A percentile compares a stretch with the other conserved stretches of the same genome.
These are phyloP conservation scores for Cephalotrichum gorgonifer DNA, from an alignment of 2,329 filamentous ascomycete species.

Conservation along the genomic window DNA sequence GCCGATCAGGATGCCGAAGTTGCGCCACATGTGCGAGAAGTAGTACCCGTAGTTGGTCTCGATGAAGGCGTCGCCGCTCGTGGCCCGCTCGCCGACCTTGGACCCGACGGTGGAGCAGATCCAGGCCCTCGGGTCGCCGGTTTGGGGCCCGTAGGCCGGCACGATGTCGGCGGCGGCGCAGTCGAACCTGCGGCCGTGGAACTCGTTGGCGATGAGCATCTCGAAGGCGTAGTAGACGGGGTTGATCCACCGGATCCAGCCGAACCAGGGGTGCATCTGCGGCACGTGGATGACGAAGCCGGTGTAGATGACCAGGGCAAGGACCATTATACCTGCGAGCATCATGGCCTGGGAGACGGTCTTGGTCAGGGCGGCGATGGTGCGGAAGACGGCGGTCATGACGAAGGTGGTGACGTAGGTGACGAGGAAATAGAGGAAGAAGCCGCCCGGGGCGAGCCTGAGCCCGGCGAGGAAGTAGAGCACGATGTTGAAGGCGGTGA, in stretches of 20 bases:
- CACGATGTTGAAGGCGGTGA: slow-evolving; percentile 41
- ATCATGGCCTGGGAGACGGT: slow-evolving; percentile 51
- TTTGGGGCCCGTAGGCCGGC: slow-evolving; percentile 31
- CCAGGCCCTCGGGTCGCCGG: slow-evolving; percentile 30
- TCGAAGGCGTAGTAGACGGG: slow-evolving; percentile 68
- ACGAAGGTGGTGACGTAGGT: slow-evolving; percentile 57
- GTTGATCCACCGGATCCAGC: slow-evolving; percentile 68
- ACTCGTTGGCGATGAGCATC: slow-evolving; percentile 63
- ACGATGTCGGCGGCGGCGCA: slow-evolving; percentile 36
- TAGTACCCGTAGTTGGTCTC: slow-evolving; percentile 43
- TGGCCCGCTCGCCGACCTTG: slow-evolving; percentile 37
- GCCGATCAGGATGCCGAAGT: slow-evolving; percentile 56
- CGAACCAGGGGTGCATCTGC: slow-evolving; percentile 62
- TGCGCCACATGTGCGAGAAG: slow-evolving; percentile 52
- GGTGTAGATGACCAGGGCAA: slow-evolving; percentile 51
- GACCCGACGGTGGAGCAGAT: slow-evolving; percentile 45
- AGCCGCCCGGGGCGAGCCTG: slow-evolving; percentile 49
- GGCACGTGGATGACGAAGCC: slow-evolving; percentile 41
- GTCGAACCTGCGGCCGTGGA: slow-evolving; percentile 43
- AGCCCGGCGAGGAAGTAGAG: slow-evolving; percentile 48
- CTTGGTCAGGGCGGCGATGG: slow-evolving; percentile 59
- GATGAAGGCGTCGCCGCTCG: slow-evolving; percentile 54
- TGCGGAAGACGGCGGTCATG: slow-evolving; percentile 70
- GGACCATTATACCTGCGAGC: slow-evolving; percentile 40
- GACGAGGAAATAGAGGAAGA: slow-evolving; percentile 69